Base-by-base conservation (phyloP, 2,329 filamentous ascomycete genomes). In the Ophiostoma tasmaniense region DNA sequence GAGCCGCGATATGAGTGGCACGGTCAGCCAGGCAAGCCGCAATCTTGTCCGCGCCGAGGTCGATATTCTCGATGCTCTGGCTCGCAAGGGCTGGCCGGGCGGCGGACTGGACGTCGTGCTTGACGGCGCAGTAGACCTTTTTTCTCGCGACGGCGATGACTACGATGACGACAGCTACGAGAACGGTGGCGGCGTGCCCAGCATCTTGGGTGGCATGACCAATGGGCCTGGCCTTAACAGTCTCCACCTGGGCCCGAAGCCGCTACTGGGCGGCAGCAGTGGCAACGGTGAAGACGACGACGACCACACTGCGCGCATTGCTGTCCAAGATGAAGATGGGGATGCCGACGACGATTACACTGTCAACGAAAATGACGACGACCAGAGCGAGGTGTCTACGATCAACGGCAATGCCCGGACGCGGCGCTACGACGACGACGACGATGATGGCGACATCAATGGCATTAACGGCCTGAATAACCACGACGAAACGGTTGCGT, bases 41-140 rank as follows among this genome's bases (percentile, higher is more conserved):
- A 87, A 85, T 71, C 81, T 90, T 13, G 87, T 89, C 14, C 81
- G 88, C 22, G 88, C 88, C 68, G 88, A 90, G 78, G 85, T 90
- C 25, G 88, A 90, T 76, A 90, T 90, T 35, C 89, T 89, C 70
- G 88, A 90, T 78, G 81, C 84, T 30, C 78, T 90, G 30, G 87
- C 88, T 25, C 79, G 87, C 70, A 90, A 90, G 74, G 88, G 88
- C 8, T 90, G 87, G 88, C 84, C 80, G 25, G 88, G 88, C 50
- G 88, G 87, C 37, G 88, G 88, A 0, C 78, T 90, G 35, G 88
- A 90, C 70, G 87, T 89, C 42, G 77, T 90, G 3, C 78, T 90
- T 2, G 87, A 90, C 70, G 85, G 84, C 74, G 88, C 87, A 10
- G 81, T 82, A 45, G 88, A 90, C 74, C 77, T 89, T 22, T 78